These are phyloP conservation scores for Suhomyces kunorum DNA, from an alignment of 1,139 yeast genomes.

Conservation along the genomic window DNA sequence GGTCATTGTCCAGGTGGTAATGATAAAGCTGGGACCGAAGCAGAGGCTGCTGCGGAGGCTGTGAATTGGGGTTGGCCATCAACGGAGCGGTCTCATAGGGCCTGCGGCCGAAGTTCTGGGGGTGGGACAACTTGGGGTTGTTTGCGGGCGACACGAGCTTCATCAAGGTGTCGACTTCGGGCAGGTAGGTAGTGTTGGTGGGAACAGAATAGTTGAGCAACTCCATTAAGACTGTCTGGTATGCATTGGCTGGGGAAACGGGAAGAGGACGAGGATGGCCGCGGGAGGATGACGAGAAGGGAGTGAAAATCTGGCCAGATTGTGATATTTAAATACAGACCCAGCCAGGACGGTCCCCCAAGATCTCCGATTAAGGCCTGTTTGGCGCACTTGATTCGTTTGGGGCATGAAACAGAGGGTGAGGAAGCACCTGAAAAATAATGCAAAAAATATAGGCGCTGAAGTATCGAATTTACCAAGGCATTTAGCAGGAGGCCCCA, in stretches of 20 bases:
- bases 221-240: constrained; percentile 12
- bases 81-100: constrained; percentile 5
- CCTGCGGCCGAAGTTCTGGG: constrained; percentile 6
- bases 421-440: constrained; percentile 11
- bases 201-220: constrained; percentile 14
- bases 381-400: constrained; percentile 9
- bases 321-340: constrained; percentile 11
- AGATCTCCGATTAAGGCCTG: constrained; percentile 12
- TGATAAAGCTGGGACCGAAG: constrained; percentile 11
- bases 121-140: constrained; percentile 3
- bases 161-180: constrained; percentile 12
- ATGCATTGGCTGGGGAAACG: constrained; percentile 3
- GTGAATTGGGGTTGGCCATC: constrained; percentile 7
- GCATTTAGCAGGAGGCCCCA: constrained; percentile 9
- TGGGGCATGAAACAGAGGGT: constrained; percentile 13
- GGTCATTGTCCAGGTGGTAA: constrained; percentile 13
- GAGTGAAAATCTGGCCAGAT: constrained; percentile 14
- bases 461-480: constrained; percentile 15
- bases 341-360: background rate
- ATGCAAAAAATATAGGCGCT: constrained; percentile 11
- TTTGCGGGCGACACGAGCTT: constrained; percentile 9
- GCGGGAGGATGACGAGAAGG: constrained; percentile 1
- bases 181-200: constrained; percentile 8
- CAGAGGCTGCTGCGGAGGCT: constrained; percentile 7
- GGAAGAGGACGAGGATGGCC: background rate